A percentile compares a stretch with the other conserved stretches of the same genome.
Evolutionary conservation across 257 asterid species (phyloP).

Genomic region (Galeopsis tetrahit): DNA sequence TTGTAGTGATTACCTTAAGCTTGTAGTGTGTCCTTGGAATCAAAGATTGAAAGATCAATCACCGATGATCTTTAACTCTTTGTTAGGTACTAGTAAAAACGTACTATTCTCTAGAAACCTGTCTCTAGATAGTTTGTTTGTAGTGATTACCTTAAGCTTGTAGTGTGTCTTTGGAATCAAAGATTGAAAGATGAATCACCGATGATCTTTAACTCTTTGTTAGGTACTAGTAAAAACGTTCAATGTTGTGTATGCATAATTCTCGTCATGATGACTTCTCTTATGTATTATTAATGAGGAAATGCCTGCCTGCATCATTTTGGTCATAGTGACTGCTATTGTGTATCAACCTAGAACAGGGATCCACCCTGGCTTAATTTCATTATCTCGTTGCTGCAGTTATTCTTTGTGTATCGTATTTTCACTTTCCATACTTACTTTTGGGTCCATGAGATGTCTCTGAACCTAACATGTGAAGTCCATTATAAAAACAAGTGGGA

Average conservation of each 20-base stretch:
- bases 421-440: constrained; percentile 7
- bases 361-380: constrained; percentile 20
- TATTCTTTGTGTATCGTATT: not conserved
- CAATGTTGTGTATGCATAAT: constrained; percentile 4
- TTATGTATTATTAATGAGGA: constrained; percentile 4
- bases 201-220: constrained; percentile 21
- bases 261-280: not conserved
- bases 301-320: constrained; percentile 12
- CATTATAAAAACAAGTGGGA: not conserved
- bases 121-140: constrained; percentile 10
- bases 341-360: constrained; percentile 11
- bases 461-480: not conserved
- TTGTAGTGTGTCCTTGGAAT: not conserved
- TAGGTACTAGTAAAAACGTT: not conserved
- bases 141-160: constrained; percentile 2
- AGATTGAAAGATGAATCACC: not conserved
- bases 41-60: no score
- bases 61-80: no score
- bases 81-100: no score
- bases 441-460: constrained; percentile 16
- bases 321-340: not conserved
- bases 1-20: constrained; percentile 4
- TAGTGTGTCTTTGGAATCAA: not conserved
- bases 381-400: not conserved
- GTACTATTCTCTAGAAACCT: not conserved